A percentile compares a stretch with the other conserved stretches of the same genome.
phyloP scores from a whole-genome alignment of 371 early-diverging fungal species.

The Chytridium lagenaria region DNA sequence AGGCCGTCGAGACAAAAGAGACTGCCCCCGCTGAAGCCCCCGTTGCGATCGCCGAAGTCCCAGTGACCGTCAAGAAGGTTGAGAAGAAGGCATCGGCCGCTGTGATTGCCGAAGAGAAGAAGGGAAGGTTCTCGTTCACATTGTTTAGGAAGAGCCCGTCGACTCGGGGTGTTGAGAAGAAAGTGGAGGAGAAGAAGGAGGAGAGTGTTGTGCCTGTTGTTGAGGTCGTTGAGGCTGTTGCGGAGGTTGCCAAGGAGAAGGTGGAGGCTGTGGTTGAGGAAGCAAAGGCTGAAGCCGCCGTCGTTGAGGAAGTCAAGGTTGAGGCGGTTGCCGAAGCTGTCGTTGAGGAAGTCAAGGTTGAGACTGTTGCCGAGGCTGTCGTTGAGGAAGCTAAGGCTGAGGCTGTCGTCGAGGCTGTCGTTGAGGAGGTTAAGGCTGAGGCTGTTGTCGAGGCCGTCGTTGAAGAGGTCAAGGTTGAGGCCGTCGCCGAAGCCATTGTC shows the following conservation, averaged over 20 bases:
- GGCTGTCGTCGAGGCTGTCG: conserved; percentile 28
- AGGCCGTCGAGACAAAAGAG: conserved; percentile 6
- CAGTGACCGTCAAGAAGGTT: neutral
- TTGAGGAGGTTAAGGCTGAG: conserved; percentile 47
- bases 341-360: conserved; percentile 47
- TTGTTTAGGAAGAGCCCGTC: neutral
- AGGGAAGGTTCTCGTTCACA: conserved; percentile 32
- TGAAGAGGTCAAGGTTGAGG: conserved; percentile 37
- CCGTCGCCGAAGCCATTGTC: neutral
- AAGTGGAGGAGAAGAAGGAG: conserved; percentile 10
- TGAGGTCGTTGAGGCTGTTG: conserved; percentile 2
- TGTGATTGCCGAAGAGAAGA: neutral
- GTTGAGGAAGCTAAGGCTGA: conserved; percentile 9
- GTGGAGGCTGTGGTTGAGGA: conserved; percentile 21
- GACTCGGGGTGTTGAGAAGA: neutral
- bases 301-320: conserved; percentile 48
- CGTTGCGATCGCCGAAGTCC: neutral
- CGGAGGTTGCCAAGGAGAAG: neutral
- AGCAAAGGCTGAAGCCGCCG: conserved; percentile 39
- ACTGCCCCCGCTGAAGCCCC: conserved; percentile 13
- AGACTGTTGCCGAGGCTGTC: conserved; percentile 4
- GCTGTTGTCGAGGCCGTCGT: conserved; percentile 44
- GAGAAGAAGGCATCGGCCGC: conserved; percentile 10
- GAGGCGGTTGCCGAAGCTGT: conserved; percentile 24
- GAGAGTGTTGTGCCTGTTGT: neutral